Percentiles rank a stretch among this genome's conserved stretches.
Evolutionary conservation across 768 basidiomycete species (phyloP).

Genomic region (Suillus weaverae): DNA sequence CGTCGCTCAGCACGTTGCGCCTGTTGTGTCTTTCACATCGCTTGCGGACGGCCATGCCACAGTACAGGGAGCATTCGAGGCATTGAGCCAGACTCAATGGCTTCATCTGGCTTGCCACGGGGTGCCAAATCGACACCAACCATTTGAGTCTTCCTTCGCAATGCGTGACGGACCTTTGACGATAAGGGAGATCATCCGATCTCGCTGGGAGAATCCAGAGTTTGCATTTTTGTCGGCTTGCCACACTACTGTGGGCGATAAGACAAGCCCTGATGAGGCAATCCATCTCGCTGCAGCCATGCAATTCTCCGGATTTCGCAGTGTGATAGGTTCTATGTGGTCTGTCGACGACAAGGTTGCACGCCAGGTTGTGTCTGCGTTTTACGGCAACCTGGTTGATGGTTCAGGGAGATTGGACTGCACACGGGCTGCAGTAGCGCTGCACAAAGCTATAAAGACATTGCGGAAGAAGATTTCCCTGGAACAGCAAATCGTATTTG

Average conservation of each 20-base stretch:
- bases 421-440: slow-evolving; percentile 4
- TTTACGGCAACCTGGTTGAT: slow-evolving; percentile 1
- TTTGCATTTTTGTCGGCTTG: slow-evolving; percentile 27
- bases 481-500: slow-evolving; percentile 7
- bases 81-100: slow-evolving; percentile 9
- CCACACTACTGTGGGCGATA: slow-evolving; percentile 21
- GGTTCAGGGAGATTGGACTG: neutral
- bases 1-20: neutral
- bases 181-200: slow-evolving; percentile 12
- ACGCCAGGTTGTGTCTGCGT: neutral
- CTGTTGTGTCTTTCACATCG: neutral
- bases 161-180: slow-evolving; percentile 16
- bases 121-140: slow-evolving; percentile 25
- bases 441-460: neutral
- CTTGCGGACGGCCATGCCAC: neutral
- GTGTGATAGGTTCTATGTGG: slow-evolving; percentile 27
- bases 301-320: slow-evolving; percentile 21
- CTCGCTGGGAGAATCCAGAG: slow-evolving; percentile 9
- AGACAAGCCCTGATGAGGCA: slow-evolving; percentile 14
- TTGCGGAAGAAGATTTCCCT: neutral
- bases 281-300: slow-evolving; percentile 26
- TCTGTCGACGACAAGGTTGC: slow-evolving; percentile 9
- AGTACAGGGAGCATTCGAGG: neutral
- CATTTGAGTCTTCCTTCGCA: slow-evolving; percentile 20
- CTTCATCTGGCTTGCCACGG: slow-evolving; percentile 37